Percentiles rank a stretch among this genome's conserved stretches.
These are phyloP conservation scores for Scheffersomyces titani DNA, from an alignment of 1,139 yeast species.

Conservation along the genomic window DNA sequence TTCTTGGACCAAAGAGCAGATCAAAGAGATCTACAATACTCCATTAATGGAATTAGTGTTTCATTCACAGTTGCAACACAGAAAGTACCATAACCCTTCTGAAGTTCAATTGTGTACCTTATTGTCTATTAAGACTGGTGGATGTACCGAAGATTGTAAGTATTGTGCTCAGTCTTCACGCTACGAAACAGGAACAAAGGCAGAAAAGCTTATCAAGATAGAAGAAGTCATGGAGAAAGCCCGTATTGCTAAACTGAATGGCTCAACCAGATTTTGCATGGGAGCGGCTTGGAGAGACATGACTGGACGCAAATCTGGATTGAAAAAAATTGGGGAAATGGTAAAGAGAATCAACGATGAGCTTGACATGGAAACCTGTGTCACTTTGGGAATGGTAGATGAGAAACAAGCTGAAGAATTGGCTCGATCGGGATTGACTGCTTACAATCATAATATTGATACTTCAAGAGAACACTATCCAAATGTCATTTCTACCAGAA, in stretches of 20 bases:
- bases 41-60: conserved; percentile 67
- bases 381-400: conserved; percentile 76
- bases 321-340: conserved; percentile 66
- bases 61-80: conserved; percentile 65
- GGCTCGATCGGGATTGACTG: conserved; percentile 73
- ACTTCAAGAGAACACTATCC: conserved; percentile 80
- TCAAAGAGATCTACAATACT: conserved; percentile 58
- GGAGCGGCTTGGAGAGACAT: conserved; percentile 91
- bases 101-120: conserved; percentile 78
- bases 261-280: conserved; percentile 79
- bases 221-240: conserved; percentile 70
- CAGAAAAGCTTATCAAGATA: conserved; percentile 61
- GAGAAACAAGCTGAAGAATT: conserved; percentile 59
- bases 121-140: conserved; percentile 75
- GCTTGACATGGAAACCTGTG: conserved; percentile 75
- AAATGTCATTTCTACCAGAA: conserved; percentile 66
- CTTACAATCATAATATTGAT: conserved; percentile 80
- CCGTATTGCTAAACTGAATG: conserved; percentile 62
- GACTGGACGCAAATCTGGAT: conserved; percentile 72
- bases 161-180: conserved; percentile 78
- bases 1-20: conserved; percentile 63
- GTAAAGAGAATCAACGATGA: conserved; percentile 60
- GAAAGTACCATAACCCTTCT: conserved; percentile 65
- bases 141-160: conserved; percentile 80
- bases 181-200: conserved; percentile 68